Evolutionary conservation across 176 grass and related monocot species (phyloP).

Genomic region (Triticum dicoccoides): DNA sequence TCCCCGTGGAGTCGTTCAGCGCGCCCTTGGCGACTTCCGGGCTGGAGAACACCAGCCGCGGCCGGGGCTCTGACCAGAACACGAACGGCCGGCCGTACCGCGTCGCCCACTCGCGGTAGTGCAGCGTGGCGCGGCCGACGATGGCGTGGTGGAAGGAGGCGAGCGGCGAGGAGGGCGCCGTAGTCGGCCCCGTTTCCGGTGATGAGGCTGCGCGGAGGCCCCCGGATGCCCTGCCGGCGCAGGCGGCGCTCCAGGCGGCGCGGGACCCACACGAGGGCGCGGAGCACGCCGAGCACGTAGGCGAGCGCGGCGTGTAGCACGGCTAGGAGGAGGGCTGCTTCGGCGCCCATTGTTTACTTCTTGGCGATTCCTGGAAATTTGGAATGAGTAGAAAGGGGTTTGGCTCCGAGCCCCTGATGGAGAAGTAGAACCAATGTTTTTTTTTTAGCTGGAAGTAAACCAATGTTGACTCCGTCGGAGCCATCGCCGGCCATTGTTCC

Average conservation of each 20-base stretch:
- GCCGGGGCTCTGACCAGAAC: slow-evolving; percentile 58
- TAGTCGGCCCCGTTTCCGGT: slow-evolving; percentile 47
- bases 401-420: too few relatives aligned
- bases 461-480: too few relatives aligned
- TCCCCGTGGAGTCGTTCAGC: slow-evolving; percentile 48
- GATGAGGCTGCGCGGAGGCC: slow-evolving; percentile 47
- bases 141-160: slow-evolving; percentile 51
- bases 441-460: too few relatives aligned
- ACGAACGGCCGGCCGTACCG: slow-evolving; percentile 56
- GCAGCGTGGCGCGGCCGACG: slow-evolving; percentile 48
- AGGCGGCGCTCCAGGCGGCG: slow-evolving; percentile 39
- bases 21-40: slow-evolving; percentile 46
- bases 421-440: too few relatives aligned
- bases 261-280: slow-evolving; percentile 53
- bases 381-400: not conserved
- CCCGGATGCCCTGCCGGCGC: slow-evolving; percentile 47
- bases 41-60: slow-evolving; percentile 57
- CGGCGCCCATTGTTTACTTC: slow-evolving; percentile 3
- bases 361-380: not conserved
- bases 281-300: slow-evolving; percentile 9
- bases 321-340: not conserved
- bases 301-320: slow-evolving; percentile 13
- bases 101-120: slow-evolving; percentile 52
- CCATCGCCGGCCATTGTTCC: too few relatives aligned
- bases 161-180: slow-evolving; percentile 32